Evolutionary conservation across 306 rosid genomes (phyloP), one percentile per base, ranked within the genome.

Genomic region (Medicago lupulina): DNA sequence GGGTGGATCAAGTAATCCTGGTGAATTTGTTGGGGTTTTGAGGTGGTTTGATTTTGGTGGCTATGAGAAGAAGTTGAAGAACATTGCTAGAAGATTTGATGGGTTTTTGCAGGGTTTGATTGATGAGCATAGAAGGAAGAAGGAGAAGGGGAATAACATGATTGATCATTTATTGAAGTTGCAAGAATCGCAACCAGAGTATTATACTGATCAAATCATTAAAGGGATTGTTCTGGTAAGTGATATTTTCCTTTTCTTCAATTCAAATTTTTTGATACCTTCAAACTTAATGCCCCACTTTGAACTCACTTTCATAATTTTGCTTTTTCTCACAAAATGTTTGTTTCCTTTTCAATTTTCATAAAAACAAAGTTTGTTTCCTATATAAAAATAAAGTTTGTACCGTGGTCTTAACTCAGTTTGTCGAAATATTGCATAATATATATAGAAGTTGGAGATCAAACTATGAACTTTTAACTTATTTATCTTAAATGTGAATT

Each of bases 191-290:
- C 82, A 78, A 17, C 82, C 82, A 0, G 82, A 78, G 43, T 78
- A 78, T 61, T 70, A 78, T 38, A 70, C 82, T 0, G 82, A 71
- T 34, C 82, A 78, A 53, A 78, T 70, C 66, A 78, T 78, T 67
- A 78, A 70, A 71, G 82, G 82, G 9, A 70, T 78, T 71, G 61
- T 78, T 50, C 82, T 78, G 72, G 82, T 54, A 54, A 17, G 13
- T 1, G 43, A 8, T 44, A 11, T 25, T 1, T 28, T 28, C 0
- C 4, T 28, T 28, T 28, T 28, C 2, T 31, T 31, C 50, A 12
- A 44, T 4, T 12, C n/a, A 12, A 44, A 10, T 10, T 6, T 2
- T 3, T 44, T 44, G 3, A 44, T 43, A 43, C 13, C 50, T 44
- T 44, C n/a, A n/a, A n/a, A n/a, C 50, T 34, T 34, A 34, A 34